Evolutionary conservation across 2,329 filamentous ascomycete species (phyloP).

Genomic region (Cladophialophora exuberans): DNA sequence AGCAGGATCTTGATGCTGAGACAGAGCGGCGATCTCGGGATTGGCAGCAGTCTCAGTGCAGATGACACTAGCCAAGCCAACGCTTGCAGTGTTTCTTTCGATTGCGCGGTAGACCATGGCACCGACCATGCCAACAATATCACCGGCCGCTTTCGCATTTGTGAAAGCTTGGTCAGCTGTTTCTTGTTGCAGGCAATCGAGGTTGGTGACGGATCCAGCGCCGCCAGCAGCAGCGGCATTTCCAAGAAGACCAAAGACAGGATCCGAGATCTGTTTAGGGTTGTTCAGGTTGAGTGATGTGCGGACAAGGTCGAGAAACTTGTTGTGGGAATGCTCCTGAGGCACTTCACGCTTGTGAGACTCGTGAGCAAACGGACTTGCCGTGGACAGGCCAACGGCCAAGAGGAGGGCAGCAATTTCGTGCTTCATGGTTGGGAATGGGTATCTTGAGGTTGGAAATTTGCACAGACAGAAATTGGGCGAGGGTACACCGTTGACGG

Average conservation of each 20-base stretch:
- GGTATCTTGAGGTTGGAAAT: no score
- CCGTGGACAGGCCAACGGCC: slow-evolving; percentile 3
- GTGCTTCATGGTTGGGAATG: slow-evolving; percentile 11
- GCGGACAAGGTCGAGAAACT: slow-evolving; percentile 52
- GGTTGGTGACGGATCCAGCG: slow-evolving; percentile 52
- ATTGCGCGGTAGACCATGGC: slow-evolving; percentile 58
- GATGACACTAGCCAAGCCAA: slow-evolving; percentile 60
- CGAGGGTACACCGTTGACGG: neutral
- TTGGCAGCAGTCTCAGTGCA: slow-evolving; percentile 64
- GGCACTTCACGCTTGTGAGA: slow-evolving; percentile 53
- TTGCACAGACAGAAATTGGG: neutral
- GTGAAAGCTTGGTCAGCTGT: slow-evolving; percentile 63
- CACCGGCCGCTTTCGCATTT: slow-evolving; percentile 58
- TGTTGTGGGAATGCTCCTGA: slow-evolving; percentile 60
- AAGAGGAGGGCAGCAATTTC: slow-evolving; percentile 8
- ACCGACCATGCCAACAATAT: slow-evolving; percentile 58
- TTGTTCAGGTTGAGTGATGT: slow-evolving; percentile 50
- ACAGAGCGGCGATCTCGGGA: slow-evolving; percentile 65
- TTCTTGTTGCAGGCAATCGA: slow-evolving; percentile 63
- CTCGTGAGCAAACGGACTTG: slow-evolving; percentile 8
- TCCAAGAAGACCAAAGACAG: slow-evolving; percentile 59
- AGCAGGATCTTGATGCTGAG: slow-evolving; percentile 70
- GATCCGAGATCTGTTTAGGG: slow-evolving; percentile 52
- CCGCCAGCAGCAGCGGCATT: slow-evolving; percentile 54
- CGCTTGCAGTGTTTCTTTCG: slow-evolving; percentile 63